Evolutionary conservation across 306 rosid genomes (phyloP), one percentile per base, ranked within the genome.

Genomic region (Acacia confusa): DNA sequence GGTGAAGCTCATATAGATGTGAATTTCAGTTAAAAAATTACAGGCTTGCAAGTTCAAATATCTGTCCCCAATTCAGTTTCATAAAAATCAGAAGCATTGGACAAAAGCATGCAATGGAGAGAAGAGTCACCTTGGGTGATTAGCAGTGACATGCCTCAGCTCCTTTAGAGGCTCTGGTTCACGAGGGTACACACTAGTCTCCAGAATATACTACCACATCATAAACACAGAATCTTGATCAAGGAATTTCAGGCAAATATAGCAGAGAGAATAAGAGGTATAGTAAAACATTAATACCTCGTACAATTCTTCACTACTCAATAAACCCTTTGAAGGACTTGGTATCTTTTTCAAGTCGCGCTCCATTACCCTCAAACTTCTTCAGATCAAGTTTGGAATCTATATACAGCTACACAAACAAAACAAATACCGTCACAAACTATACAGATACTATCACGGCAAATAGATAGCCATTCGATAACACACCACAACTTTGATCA

Each of bases 81-180:
- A 50, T 50, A 19, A 48, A 58, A 73, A 30, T 7, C 27, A 48
- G 52, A 48, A 30, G 61, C 43, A 73, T 16, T 25, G 24, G 25
- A 72, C 61, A 47, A 72, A 15, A 45, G 47, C 47, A 43, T 43
- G 47, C 47, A 25, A 30, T 5, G 2, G 27, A 43, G 36, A 75
- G 81, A 78, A 41, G 9, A 76, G 57, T 70, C 79, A 85, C 87
- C 61, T 15, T 41, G 87, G 85, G 67, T 86, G 79, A n/a, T 17
- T 72, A 47, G 74, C 19, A 10, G 78, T 86, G 64, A 68, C 75
- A 52, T 65, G 55, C 55, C 89, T 83, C 12, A 83, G 76, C 66
- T 83, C 89, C 76, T 67, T 86, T 70, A 86, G 85, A 75, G 75
- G 60, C 69, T 86, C 81, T 68, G 72, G 72, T 61, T 83, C 89